Base-by-base conservation (phyloP, 2,329 filamentous ascomycete species). In the Raffaelea arxii region DNA sequence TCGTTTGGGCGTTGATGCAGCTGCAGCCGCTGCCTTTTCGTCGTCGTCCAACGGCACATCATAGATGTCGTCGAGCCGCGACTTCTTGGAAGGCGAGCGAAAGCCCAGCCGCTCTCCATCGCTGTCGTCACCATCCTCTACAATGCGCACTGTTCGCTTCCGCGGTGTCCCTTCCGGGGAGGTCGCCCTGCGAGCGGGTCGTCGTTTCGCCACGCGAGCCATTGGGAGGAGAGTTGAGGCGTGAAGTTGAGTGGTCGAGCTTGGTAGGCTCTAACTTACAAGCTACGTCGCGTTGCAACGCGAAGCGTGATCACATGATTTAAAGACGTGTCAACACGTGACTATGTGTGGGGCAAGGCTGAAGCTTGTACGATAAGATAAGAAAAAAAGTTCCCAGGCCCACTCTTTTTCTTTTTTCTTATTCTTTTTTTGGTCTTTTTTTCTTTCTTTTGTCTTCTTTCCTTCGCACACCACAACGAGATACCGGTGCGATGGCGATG, bases 321-420 rank as follows among this genome's bases (percentile, higher is more conserved):
- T n/a, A n/a, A n/a, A n/a, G n/a, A n/a, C 44, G 49, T 48, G 52
- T 50, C 51, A 51, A 54, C 49, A 49, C 52, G 51, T 41, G 44
- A 32, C n/a, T 24, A 19, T 4, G 39, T 41, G 11, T 25, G 18
- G 12, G 22, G 30, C 46, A 46, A 49, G 43, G 43, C 46, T 48
- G 46, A 36, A 36, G 32, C 32, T 36, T 12, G 7, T 16, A 9
- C 44, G 49, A 51, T 51, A 51, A 51, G 48, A 49, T 46, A 49
- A 52, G 43, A 41, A 36, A 48, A 46, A 53, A 49, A 52, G 52
- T 43, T 48, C 49, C 43, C 36, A 41, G 9, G 10, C 27, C 27
- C 27, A 9, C 27, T 32, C 27, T 9, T 10, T 16, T 32, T 32
- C 16, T 9, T 9, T 32, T 32, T 32, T 32, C 27, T 30, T 30